A percentile compares a stretch with the other conserved stretches of the same genome.
Conservation (phyloP, 495 filamentous ascomycete genomes). For the Thozetella sp. region DNA sequence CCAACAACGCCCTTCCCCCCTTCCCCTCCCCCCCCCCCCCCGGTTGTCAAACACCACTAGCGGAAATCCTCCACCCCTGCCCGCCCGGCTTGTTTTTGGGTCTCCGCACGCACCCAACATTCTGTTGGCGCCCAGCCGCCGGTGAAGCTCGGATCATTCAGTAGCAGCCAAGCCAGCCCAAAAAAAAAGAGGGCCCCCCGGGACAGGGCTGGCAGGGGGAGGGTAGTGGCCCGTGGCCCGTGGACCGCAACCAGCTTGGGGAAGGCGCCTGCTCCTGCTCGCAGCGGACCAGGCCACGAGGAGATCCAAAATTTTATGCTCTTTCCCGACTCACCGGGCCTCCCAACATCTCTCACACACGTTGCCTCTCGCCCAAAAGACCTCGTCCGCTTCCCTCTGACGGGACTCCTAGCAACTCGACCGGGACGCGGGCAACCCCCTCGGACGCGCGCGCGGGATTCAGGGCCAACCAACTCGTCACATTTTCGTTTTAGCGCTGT, state of each 20-base stretch:
- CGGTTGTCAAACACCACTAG: slow-evolving; percentile 14
- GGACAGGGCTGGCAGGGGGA: slow-evolving; percentile 1
- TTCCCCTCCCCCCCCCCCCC: neutral
- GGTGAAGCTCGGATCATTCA: slow-evolving; percentile 18
- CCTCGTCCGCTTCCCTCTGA: neutral
- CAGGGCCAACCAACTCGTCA: neutral
- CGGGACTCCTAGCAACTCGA: neutral
- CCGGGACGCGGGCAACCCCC: neutral
- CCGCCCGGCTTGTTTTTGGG: slow-evolving; percentile 17
- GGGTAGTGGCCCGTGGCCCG: neutral
- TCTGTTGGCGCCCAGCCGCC: slow-evolving; percentile 3
- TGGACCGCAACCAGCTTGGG: neutral
- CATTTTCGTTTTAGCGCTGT: slow-evolving; percentile 6
- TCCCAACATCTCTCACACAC: neutral
- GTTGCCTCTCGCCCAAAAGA: neutral
- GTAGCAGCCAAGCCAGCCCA: too few relatives aligned
- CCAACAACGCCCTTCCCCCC: neutral
- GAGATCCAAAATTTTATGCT: slow-evolving; percentile 20
- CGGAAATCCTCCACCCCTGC: slow-evolving; percentile 14
- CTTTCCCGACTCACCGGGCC: slow-evolving; percentile 6
- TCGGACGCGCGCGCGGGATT: neutral
- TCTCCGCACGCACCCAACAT: slow-evolving; percentile 3
- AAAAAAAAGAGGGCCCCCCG: neutral
- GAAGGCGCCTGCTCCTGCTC: neutral
- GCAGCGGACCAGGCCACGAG: slow-evolving; percentile 4